Conservation (phyloP, 108 stramenopile genomes). For the Parmales sp. region DNA sequence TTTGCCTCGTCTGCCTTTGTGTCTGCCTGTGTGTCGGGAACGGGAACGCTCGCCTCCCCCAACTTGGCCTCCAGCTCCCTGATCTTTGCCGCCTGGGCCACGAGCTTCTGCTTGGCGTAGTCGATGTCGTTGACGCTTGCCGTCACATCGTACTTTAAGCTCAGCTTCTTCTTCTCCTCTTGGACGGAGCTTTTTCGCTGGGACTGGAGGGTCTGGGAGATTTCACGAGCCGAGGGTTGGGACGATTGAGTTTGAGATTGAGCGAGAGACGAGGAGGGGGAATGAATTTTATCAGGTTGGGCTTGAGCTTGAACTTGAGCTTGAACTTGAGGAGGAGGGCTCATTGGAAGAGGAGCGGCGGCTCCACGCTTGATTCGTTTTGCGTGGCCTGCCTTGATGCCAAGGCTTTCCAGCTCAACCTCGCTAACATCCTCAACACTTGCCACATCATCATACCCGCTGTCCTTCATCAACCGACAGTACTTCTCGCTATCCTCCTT, state of each 20-base stretch:
- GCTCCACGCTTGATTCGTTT: constrained; percentile 35
- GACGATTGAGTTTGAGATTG: too few species aligned
- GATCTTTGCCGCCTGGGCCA: constrained; percentile 8
- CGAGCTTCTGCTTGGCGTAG: constrained; percentile 8
- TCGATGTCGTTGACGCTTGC: constrained; percentile 12
- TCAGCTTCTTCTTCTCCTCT: neutral
- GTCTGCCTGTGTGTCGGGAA: neutral
- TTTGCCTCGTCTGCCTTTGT: neutral
- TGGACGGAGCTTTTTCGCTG: too few species aligned
- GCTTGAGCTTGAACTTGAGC: too few species aligned
- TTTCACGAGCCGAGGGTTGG: too few species aligned
- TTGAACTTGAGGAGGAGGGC: too few species aligned
- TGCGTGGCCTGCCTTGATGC: constrained; percentile 39
- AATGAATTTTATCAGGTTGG: too few species aligned
- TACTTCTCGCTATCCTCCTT: constrained; percentile 25
- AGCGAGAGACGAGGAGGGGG: too few species aligned
- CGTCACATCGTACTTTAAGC: neutral
- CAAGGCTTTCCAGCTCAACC: constrained; percentile 29
- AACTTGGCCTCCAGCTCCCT: constrained; percentile 12
- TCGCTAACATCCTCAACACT: constrained; percentile 38
- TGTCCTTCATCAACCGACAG: constrained; percentile 21
- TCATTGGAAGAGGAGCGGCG: too few species aligned
- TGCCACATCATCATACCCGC: constrained; percentile 38
- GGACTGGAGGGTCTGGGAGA: too few species aligned
- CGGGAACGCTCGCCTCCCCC: neutral